Conservation (phyloP, 2,329 filamentous ascomycete genomes). For the Botryotinia convoluta region DNA sequence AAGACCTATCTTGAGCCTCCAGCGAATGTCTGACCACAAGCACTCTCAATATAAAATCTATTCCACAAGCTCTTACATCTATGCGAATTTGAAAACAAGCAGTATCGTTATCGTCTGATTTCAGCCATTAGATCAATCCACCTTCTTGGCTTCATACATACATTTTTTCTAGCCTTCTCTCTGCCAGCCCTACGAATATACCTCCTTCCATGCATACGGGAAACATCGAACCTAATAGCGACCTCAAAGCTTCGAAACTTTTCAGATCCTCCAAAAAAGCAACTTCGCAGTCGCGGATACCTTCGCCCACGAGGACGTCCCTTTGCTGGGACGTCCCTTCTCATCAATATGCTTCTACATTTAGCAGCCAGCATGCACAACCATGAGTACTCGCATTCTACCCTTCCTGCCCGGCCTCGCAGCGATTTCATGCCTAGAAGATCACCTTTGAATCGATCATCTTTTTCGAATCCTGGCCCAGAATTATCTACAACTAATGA, state of each 20-base stretch:
- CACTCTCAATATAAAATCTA: background rate
- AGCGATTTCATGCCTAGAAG: constrained; percentile 27
- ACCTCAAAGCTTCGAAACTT: background rate
- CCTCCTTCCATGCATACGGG: constrained; percentile 3
- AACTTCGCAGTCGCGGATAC: constrained; percentile 12
- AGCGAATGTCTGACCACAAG: constrained; percentile 3
- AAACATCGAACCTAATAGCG: background rate
- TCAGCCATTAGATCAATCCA: background rate
- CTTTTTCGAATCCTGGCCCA: constrained; percentile 34
- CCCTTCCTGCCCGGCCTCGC: constrained; percentile 19
- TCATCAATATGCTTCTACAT: constrained; percentile 36
- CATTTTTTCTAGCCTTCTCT: background rate
- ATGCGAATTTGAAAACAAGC: constrained; percentile 7
- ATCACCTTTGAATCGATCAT: constrained; percentile 33
- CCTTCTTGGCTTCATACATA: constrained; percentile 7
- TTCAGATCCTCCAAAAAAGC: background rate
- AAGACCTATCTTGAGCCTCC: constrained; percentile 25
- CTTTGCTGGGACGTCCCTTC: constrained; percentile 21
- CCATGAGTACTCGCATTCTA: constrained; percentile 33
- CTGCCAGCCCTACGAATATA: constrained; percentile 12
- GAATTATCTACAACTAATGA: constrained; percentile 32
- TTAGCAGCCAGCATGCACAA: constrained; percentile 34
- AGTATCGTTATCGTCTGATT: background rate
- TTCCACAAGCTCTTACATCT: background rate
- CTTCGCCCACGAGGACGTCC: constrained; percentile 18